These are phyloP conservation scores for Didymella keratinophila DNA, from an alignment of 2,329 filamentous ascomycete species.

Conservation along the genomic window DNA sequence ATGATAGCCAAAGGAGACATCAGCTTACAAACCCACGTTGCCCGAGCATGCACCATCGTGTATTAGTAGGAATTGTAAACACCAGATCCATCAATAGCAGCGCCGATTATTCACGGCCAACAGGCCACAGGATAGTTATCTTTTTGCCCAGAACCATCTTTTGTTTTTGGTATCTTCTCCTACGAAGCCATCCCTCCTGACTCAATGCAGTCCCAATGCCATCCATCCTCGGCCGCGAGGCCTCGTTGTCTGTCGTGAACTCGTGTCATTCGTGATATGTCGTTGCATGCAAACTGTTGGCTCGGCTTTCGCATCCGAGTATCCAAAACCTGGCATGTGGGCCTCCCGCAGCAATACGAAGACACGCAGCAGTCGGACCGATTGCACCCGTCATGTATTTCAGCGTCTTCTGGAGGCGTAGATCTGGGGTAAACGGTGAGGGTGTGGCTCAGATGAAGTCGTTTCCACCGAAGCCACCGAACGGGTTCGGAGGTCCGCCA, in stretches of 20 bases:
- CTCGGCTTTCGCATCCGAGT: background rate
- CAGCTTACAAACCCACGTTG: too few species aligned
- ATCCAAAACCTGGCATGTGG: background rate
- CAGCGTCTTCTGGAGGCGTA: background rate
- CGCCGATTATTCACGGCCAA: too few species aligned
- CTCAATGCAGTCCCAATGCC: background rate
- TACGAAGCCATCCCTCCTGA: background rate
- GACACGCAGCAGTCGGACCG: background rate
- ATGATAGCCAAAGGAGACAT: too few species aligned
- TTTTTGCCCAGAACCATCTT: background rate
- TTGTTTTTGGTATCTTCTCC: background rate
- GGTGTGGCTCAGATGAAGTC: conserved; percentile 60
- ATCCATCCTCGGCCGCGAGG: background rate
- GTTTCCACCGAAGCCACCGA: conserved; percentile 66
- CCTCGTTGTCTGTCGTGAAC: background rate
- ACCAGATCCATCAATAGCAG: too few species aligned
- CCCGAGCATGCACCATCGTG: too few species aligned
- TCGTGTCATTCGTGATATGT: background rate
- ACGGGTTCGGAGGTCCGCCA: conserved; percentile 62
- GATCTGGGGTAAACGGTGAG: background rate
- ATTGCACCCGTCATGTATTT: background rate
- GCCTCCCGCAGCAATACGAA: background rate
- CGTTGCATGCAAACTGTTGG: background rate
- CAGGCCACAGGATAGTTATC: background rate
- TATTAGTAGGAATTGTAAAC: too few species aligned